phyloP scores from a whole-genome alignment of 768 basidiomycete genomes.

The Collybiopsis confluens region DNA sequence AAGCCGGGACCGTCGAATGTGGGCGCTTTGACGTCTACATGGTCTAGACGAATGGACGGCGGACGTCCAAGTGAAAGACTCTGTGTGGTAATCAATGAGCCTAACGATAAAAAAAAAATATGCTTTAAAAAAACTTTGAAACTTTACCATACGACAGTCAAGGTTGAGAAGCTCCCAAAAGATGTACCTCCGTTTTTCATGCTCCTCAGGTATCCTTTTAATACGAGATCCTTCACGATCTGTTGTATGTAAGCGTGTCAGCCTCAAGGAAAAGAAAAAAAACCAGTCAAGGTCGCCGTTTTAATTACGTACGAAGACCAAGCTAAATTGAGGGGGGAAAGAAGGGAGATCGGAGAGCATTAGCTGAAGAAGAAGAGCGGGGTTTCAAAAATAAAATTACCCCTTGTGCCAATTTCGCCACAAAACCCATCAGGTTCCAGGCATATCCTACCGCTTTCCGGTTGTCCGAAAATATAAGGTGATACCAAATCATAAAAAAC shows the following conservation, averaged over 20 bases:
- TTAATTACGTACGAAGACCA: slow-evolving; percentile 57
- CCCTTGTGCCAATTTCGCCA: slow-evolving; percentile 68
- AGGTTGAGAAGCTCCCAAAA: slow-evolving; percentile 75
- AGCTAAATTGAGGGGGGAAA: slow-evolving; percentile 35
- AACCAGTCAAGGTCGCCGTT: slow-evolving; percentile 2
- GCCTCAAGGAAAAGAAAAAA: neutral
- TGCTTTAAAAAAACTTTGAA: neutral
- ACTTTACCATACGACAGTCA: slow-evolving; percentile 63
- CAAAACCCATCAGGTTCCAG: slow-evolving; percentile 74
- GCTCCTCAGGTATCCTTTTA: slow-evolving; percentile 68
- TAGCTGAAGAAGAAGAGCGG: neutral
- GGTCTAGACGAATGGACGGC: slow-evolving; percentile 59
- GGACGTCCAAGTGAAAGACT: slow-evolving; percentile 69
- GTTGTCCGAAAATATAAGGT: slow-evolving; percentile 70
- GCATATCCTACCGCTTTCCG: slow-evolving; percentile 69
- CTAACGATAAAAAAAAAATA: neutral
- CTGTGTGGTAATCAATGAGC: slow-evolving; percentile 26
- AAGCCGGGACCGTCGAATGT: slow-evolving; percentile 41
- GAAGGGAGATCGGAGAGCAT: slow-evolving; percentile 8
- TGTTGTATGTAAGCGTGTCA: slow-evolving; percentile 26
- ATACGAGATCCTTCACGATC: slow-evolving; percentile 65
- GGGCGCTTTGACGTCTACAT: slow-evolving; percentile 61
- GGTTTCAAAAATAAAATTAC: slow-evolving; percentile 40
- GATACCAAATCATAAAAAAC: slow-evolving; percentile 75
- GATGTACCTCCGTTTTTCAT: slow-evolving; percentile 62